phyloP scores from a whole-genome alignment of 2,329 filamentous ascomycete species.

The Drechslerella dactyloides region DNA sequence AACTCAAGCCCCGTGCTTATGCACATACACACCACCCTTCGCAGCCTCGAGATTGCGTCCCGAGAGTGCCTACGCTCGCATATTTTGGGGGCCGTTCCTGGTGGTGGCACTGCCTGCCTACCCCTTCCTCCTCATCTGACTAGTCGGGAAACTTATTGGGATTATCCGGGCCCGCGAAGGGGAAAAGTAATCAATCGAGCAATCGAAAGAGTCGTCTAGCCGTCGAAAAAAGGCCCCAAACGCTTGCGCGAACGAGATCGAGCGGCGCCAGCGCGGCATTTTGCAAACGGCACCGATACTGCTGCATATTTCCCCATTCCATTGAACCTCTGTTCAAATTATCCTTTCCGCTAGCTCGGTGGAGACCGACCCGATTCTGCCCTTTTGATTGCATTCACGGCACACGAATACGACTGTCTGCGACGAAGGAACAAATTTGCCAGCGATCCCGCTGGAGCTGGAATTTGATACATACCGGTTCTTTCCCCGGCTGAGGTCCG shows the following conservation, averaged over 20 bases:
- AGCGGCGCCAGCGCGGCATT: conserved; percentile 13
- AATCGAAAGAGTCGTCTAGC: neutral
- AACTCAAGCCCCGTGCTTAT: conserved; percentile 50
- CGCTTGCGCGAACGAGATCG: conserved; percentile 16
- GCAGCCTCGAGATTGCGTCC: conserved; percentile 14
- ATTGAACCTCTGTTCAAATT: conserved; percentile 19
- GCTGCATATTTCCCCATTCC: conserved; percentile 29
- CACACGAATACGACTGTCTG: conserved; percentile 27
- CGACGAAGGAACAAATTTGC: conserved; percentile 5
- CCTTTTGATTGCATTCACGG: conserved; percentile 16
- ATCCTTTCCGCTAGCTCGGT: conserved; percentile 19
- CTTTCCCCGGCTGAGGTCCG: neutral
- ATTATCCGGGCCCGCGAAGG: conserved; percentile 22
- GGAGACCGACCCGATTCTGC: conserved; percentile 16
- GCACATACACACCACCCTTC: conserved; percentile 36
- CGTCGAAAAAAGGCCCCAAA: conserved; percentile 5
- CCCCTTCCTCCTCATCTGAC: conserved; percentile 37
- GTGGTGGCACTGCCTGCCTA: conserved; percentile 22
- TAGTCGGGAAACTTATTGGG: conserved; percentile 9
- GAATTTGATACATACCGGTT: neutral
- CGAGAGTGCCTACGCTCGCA: conserved; percentile 8
- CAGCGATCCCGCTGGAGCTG: conserved; percentile 6
- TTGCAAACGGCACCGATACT: conserved; percentile 44
- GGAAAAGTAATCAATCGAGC: neutral
- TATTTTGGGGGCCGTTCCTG: conserved; percentile 12